Percentiles rank a stretch among this genome's conserved stretches.
phyloP scores from a whole-genome alignment of 371 early-diverging fungal genomes.

The Polyrhizophydium stewartii region DNA sequence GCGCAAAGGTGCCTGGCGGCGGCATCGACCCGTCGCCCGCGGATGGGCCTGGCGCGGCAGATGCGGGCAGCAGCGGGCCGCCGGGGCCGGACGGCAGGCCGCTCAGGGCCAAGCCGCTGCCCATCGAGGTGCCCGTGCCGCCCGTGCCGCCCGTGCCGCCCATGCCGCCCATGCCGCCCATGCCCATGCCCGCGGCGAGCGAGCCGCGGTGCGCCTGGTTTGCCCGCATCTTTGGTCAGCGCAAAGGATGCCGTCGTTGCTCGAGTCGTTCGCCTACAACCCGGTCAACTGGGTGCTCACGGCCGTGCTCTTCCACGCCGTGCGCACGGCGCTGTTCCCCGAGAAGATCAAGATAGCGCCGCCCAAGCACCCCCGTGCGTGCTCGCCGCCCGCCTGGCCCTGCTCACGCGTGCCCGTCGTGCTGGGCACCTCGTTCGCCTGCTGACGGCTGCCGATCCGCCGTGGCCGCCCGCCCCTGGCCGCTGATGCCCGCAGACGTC shows the following conservation, averaged over 20 bases:
- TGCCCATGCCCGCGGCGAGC: no score
- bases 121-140: no score
- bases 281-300: slow-evolving; percentile 57
- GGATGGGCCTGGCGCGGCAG: no score
- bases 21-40: no score
- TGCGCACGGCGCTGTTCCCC: neutral
- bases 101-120: neutral
- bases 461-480: no score
- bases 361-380: neutral
- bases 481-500: slow-evolving; percentile 30
- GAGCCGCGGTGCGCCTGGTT: no score
- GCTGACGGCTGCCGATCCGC: neutral
- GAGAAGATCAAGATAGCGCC: neutral
- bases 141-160: no score
- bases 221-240: no score
- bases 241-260: no score
- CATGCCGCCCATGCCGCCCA: no score
- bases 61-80: no score
- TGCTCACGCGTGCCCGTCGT: neutral
- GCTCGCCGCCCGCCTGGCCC: neutral
- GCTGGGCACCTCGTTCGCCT: neutral
- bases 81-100: no score
- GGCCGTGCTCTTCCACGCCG: slow-evolving; percentile 31
- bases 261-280: slow-evolving; percentile 18
- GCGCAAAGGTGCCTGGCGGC: slow-evolving; percentile 23